These are phyloP conservation scores for Debaryomyces maramus DNA, from an alignment of 805 yeast species.

Conservation along the genomic window DNA sequence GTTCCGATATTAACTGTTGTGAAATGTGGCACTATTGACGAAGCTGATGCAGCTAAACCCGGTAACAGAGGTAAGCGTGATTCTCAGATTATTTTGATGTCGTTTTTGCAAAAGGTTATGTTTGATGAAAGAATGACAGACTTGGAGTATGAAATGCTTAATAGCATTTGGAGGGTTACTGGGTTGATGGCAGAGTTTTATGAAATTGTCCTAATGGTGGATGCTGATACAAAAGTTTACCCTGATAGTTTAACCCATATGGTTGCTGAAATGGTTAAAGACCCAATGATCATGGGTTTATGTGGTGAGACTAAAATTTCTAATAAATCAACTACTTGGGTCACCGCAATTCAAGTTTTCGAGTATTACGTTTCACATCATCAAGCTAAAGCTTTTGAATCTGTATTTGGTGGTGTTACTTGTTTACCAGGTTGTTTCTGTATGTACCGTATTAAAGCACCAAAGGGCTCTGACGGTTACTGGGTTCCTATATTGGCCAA, in stretches of 20 bases:
- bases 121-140: slow-evolving; percentile 95
- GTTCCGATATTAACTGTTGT: slow-evolving; percentile 79
- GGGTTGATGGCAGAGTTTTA: slow-evolving; percentile 83
- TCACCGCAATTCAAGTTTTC: slow-evolving; percentile 89
- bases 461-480: slow-evolving; percentile 65
- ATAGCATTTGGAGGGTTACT: slow-evolving; percentile 75
- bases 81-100: slow-evolving; percentile 88
- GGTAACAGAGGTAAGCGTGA: slow-evolving; percentile 97
- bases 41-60: slow-evolving; percentile 63
- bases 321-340: slow-evolving; percentile 82
- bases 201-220: slow-evolving; percentile 87
- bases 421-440: slow-evolving; percentile 96
- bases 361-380: slow-evolving; percentile 93
- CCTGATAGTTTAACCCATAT: slow-evolving; percentile 88
- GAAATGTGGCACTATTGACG: slow-evolving; percentile 86
- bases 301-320: slow-evolving; percentile 95
- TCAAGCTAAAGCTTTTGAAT: slow-evolving; percentile 90
- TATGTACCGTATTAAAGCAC: slow-evolving; percentile 87
- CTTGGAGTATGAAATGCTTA: slow-evolving; percentile 75
- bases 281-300: slow-evolving; percentile 84
- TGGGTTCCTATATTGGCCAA: slow-evolving; percentile 95
- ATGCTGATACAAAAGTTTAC: slow-evolving; percentile 87
- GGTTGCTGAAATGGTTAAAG: slow-evolving; percentile 85
- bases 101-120: slow-evolving; percentile 81
- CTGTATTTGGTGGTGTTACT: slow-evolving; percentile 93